phyloP scores from a whole-genome alignment of 352 stramenopile genomes.

The Peronospora belbahrii region DNA sequence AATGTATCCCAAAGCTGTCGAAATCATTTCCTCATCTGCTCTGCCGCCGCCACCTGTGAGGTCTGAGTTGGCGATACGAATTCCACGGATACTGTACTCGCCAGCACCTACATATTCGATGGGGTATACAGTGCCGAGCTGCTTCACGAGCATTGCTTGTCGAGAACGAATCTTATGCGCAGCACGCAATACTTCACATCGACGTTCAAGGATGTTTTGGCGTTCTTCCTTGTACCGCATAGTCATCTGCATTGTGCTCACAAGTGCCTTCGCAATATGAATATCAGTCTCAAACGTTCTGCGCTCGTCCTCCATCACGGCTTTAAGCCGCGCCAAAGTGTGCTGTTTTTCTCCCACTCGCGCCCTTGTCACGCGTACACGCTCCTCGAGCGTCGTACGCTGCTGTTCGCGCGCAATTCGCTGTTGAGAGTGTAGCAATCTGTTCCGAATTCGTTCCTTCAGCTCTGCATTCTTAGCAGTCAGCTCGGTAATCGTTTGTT shows the following conservation, averaged over 20 bases:
- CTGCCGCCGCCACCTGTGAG: conserved; percentile 42
- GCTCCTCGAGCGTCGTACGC: conserved; percentile 35
- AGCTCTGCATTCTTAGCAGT: conserved; percentile 34
- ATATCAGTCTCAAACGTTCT: conserved; percentile 76
- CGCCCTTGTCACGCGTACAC: conserved; percentile 37
- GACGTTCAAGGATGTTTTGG: conserved; percentile 63
- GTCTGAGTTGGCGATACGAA: conserved; percentile 68
- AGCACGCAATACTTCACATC: conserved; percentile 64
- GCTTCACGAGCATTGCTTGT: conserved; percentile 71
- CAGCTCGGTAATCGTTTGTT: conserved; percentile 41
- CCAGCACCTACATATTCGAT: conserved; percentile 77
- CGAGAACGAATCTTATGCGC: conserved; percentile 78
- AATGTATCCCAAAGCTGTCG: conserved; percentile 80
- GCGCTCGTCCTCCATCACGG: conserved; percentile 66
- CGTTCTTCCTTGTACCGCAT: conserved; percentile 80
- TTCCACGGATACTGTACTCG: conserved; percentile 77
- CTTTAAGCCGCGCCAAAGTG: conserved; percentile 44
- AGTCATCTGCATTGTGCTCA: conserved; percentile 76
- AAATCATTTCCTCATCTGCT: conserved; percentile 73
- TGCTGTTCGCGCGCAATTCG: conserved; percentile 43
- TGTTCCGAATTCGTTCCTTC: conserved; percentile 46
- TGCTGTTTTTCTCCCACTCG: conserved; percentile 52
- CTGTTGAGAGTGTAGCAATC: conserved; percentile 32
- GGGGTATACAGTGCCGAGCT: conserved; percentile 69
- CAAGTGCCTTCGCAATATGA: conserved; percentile 66